These are phyloP conservation scores for Pleurotus cornucopiae DNA, from an alignment of 768 basidiomycete genomes.

Conservation along the genomic window DNA sequence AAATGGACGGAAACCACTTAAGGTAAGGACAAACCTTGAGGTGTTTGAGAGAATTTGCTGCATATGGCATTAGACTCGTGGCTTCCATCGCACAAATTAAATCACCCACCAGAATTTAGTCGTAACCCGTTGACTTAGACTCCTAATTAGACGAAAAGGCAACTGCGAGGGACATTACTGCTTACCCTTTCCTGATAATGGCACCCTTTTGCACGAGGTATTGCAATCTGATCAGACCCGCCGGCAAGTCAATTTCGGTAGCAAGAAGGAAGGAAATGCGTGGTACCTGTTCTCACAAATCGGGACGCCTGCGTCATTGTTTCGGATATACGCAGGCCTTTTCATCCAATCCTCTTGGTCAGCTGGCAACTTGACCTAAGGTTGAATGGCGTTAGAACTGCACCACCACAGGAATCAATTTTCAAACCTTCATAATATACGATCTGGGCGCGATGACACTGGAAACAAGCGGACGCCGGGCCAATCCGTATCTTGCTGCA, in stretches of 20 bases:
- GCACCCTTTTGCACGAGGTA: constrained; percentile 87
- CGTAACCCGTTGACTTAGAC: constrained; percentile 66
- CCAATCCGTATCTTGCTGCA: constrained; percentile 84
- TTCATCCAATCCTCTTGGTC: constrained; percentile 81
- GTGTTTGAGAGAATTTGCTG: constrained; percentile 74
- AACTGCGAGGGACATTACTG: constrained; percentile 9
- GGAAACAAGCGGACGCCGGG: constrained; percentile 71
- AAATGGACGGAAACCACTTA: constrained; percentile 7
- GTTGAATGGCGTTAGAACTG: background rate
- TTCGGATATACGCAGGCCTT: constrained; percentile 79
- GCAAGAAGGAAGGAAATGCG: constrained; percentile 13
- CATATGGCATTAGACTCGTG: constrained; percentile 7
- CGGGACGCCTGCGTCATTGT: constrained; percentile 69
- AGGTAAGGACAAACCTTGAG: constrained; percentile 31
- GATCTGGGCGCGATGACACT: constrained; percentile 78
- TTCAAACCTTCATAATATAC: constrained; percentile 78
- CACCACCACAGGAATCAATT: background rate
- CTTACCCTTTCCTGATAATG: constrained; percentile 80
- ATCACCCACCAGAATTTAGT: constrained; percentile 75
- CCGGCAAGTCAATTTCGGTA: constrained; percentile 18
- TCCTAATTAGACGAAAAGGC: constrained; percentile 11
- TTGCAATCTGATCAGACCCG: constrained; percentile 56
- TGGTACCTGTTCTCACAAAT: constrained; percentile 83
- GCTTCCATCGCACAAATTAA: constrained; percentile 11
- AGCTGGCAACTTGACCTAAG: constrained; percentile 81